A percentile compares a stretch with the other conserved stretches of the same genome.
Evolutionary conservation across 352 stramenopile species (phyloP).

Genomic region (Phytophthora litchii): DNA sequence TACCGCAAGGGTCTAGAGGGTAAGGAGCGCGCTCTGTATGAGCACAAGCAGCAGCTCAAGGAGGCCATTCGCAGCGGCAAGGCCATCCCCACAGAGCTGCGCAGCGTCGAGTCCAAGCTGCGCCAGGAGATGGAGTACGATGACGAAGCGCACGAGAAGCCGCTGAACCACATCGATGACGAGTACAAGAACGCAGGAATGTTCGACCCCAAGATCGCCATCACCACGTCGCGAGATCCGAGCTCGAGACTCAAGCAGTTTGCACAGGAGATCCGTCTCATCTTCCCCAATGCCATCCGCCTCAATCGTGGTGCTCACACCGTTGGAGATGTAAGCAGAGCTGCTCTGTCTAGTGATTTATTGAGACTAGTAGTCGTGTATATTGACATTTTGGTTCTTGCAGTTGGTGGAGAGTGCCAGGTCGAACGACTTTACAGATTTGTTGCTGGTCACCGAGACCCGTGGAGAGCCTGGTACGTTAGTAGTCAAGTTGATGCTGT

Average conservation of each 20-base stretch:
- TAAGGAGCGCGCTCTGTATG: constrained; percentile 94
- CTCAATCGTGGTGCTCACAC: constrained; percentile 98
- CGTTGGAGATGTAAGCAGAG: constrained; percentile 76
- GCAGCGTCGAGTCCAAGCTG: constrained; percentile 92
- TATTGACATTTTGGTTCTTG: constrained; percentile 4
- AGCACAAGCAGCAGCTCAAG: constrained; percentile 97
- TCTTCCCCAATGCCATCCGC: constrained; percentile 98
- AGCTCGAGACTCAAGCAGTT: constrained; percentile 99
- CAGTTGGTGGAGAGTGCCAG: constrained; percentile 97
- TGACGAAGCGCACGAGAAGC: constrained; percentile 88
- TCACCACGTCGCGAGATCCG: constrained; percentile 98
- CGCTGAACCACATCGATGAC: constrained; percentile 96
- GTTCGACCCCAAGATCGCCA: constrained; percentile 97
- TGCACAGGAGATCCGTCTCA: constrained; percentile 98
- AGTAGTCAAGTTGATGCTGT: neutral
- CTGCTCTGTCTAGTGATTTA: neutral
- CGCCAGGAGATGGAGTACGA: constrained; percentile 93
- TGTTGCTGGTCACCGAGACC: constrained; percentile 99
- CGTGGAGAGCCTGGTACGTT: constrained; percentile 93
- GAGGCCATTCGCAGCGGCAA: constrained; percentile 95
- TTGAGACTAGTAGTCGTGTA: too few species aligned
- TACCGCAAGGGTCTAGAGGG: constrained; percentile 98
- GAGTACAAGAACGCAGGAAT: constrained; percentile 99
- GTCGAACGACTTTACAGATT: constrained; percentile 97
- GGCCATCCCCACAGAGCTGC: constrained; percentile 97